These are phyloP conservation scores for Sclerospora graminicola DNA, from an alignment of 352 stramenopile genomes.

Conservation along the genomic window DNA sequence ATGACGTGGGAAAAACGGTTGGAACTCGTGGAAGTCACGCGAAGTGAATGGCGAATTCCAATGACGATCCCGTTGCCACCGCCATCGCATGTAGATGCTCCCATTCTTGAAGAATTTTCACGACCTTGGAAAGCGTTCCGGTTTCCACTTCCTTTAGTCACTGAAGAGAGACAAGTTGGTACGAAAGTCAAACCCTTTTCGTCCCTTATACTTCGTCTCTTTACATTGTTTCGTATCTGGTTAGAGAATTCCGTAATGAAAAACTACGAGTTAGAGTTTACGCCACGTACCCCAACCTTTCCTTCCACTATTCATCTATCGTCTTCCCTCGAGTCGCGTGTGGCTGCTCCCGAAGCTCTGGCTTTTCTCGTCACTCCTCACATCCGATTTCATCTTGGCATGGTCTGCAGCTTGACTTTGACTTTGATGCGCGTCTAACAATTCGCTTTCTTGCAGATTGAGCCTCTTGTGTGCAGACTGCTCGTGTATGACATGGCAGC, in stretches of 20 bases:
- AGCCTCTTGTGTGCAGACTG: conserved; percentile 48
- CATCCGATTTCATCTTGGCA: conserved; percentile 42
- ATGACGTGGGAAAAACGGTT: too few species aligned
- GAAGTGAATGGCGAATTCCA: conserved; percentile 8
- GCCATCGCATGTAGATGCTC: conserved; percentile 8
- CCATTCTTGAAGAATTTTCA: conserved; percentile 32
- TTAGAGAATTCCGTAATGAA: conserved; percentile 36
- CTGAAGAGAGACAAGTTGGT: conserved; percentile 7
- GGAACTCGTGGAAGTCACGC: conserved; percentile 9
- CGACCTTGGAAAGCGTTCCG: conserved; percentile 25
- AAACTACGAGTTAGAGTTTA: conserved; percentile 55
- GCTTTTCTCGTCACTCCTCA: conserved; percentile 31
- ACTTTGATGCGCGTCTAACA: neutral
- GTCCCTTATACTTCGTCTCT: neutral
- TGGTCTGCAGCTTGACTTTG: conserved; percentile 12
- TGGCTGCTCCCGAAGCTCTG: conserved; percentile 33
- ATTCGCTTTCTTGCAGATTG: conserved; percentile 48
- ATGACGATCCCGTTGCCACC: conserved; percentile 18
- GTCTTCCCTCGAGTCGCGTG: too few species aligned
- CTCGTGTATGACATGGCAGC: conserved; percentile 52
- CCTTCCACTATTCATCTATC: conserved; percentile 27
- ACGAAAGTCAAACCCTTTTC: neutral
- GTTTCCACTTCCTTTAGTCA: conserved; percentile 5
- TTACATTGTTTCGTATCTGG: neutral
- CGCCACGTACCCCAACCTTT: conserved; percentile 31